These are phyloP conservation scores for Sclerospora graminicola DNA, from an alignment of 352 stramenopile species.

Conservation along the genomic window DNA sequence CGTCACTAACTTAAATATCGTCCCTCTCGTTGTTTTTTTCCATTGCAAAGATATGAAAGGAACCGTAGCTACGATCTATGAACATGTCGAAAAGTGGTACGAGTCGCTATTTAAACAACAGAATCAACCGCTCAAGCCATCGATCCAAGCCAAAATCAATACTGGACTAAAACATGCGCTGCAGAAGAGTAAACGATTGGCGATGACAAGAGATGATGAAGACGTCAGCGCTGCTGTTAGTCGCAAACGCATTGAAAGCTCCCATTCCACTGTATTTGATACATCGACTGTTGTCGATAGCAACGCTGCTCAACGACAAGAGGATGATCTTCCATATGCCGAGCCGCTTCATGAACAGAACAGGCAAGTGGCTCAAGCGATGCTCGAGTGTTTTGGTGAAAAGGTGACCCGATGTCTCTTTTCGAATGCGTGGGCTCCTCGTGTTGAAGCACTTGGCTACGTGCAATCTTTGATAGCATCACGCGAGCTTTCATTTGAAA, in stretches of 20 bases:
- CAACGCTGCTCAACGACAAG: slow-evolving; percentile 53
- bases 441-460: slow-evolving; percentile 69
- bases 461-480: slow-evolving; percentile 57
- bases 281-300: background rate
- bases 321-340: slow-evolving; percentile 71
- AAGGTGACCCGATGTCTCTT: slow-evolving; percentile 67
- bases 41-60: no score
- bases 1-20: no score
- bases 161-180: slow-evolving; percentile 59
- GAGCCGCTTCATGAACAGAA: slow-evolving; percentile 60
- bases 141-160: slow-evolving; percentile 77
- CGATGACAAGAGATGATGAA: slow-evolving; percentile 4
- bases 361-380: slow-evolving; percentile 28
- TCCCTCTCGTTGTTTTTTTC: no score
- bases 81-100: no score
- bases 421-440: slow-evolving; percentile 71
- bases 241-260: no score
- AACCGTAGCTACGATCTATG: no score
- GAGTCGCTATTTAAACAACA: slow-evolving; percentile 72
- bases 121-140: slow-evolving; percentile 54
- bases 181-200: slow-evolving; percentile 54
- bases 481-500: slow-evolving; percentile 37
- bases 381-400: slow-evolving; percentile 56
- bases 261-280: no score
- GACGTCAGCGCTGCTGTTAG: no score